A percentile compares a stretch with the other conserved stretches of the same genome.
Conservation (phyloP, 2,329 filamentous ascomycete species). For the Pseudocercospora ulei region DNA sequence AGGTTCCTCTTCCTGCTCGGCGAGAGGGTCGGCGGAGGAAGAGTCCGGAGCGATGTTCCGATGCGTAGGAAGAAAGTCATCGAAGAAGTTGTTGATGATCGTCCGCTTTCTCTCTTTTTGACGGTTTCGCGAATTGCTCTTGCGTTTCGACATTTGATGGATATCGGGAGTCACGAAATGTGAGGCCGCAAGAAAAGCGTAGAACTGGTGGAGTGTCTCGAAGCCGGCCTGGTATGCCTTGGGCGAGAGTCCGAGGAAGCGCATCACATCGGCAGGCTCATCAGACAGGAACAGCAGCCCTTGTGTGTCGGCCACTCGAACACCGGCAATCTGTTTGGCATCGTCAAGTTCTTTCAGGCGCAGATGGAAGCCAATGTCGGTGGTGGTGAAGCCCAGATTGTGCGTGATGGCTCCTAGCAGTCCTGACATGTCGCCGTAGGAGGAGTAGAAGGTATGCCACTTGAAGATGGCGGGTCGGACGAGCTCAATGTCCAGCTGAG, state of each 20-base stretch:
- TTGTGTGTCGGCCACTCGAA: conserved; percentile 33
- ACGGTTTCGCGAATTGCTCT: conserved; percentile 46
- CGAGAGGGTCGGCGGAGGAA: not conserved
- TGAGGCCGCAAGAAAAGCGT: conserved; percentile 51
- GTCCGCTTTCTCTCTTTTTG: conserved; percentile 48
- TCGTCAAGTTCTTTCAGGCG: conserved; percentile 59
- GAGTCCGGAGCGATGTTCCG: conserved; percentile 28
- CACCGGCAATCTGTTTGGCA: conserved; percentile 34
- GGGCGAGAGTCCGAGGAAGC: conserved; percentile 53
- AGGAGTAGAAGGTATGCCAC: conserved; percentile 59
- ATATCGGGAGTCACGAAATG: conserved; percentile 48
- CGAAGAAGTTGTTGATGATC: conserved; percentile 52
- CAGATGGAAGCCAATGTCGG: conserved; percentile 54
- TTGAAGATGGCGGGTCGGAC: conserved; percentile 41
- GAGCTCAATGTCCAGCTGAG: conserved; percentile 61
- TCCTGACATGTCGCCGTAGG: conserved; percentile 64
- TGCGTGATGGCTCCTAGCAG: conserved; percentile 56
- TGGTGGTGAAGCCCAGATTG: conserved; percentile 56
- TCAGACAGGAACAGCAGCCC: conserved; percentile 52
- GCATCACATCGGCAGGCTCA: conserved; percentile 48
- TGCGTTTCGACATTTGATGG: conserved; percentile 22
- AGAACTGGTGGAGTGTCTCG: conserved; percentile 47
- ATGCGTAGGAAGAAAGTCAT: conserved; percentile 53
- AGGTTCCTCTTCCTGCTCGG: not conserved
- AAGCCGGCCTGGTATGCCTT: conserved; percentile 50